Evolutionary conservation across 306 rosid species (phyloP), one percentile per base, ranked within the genome.

Genomic region (Rubus parviflorus): DNA sequence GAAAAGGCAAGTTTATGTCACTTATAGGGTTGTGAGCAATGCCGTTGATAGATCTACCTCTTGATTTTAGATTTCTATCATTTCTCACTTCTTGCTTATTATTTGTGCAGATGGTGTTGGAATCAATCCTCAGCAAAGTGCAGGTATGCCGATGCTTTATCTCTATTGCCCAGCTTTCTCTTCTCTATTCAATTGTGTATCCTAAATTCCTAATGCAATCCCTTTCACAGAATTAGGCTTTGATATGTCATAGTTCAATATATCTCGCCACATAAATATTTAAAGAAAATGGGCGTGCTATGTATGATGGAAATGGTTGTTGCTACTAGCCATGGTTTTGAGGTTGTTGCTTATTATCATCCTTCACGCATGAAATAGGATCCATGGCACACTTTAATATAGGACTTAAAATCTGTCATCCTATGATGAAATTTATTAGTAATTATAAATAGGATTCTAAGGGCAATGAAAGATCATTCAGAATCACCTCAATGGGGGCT

Each of bases 121-220:
- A 79, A 92, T 94, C 79, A 94, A 89, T 83, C 98, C 97, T 74
- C 98, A 94, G 87, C 98, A 94, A 85, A 94, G 97, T 78, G 98
- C 97, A 72, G 98, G 98, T 94, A 89, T 76, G 75, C 43, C 81
- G 23, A 76, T 69, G 60, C 45, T 53, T 77, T 51, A 62, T 13
- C 72, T 53, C 11, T 74, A 9, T 68, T 17, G 53, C 13, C 49
- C 7, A 11, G 40, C 38, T 40, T 62, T 56, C 23, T 10, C 37
- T 69, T 76, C 73, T n/a, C 30, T 1, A 15, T 11, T 52, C 65
- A 30, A 48, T 74, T 43, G 68, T 25, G 2, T 40, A 19, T 65
- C 22, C 12, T 14, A 7, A 12, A 14, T 13, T 49, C 1, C 43
- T 9, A 6, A 25, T 5, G 4, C 42, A 35, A 15, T 1, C 10